Conservation (phyloP, 768 basidiomycete genomes). For the Pleurotus cornucopiae region DNA sequence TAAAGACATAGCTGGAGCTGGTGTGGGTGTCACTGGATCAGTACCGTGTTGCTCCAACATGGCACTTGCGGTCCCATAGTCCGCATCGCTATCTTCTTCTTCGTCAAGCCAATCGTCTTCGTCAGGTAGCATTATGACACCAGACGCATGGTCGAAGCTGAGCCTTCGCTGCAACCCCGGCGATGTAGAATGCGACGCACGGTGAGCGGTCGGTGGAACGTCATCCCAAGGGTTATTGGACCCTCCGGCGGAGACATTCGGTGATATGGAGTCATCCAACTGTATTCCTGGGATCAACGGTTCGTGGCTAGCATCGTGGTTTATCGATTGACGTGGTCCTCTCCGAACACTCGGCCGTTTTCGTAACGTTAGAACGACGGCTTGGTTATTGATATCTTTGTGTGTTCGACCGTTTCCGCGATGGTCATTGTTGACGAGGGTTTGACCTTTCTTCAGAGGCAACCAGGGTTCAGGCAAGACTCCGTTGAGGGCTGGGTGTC, state of each 20-base stretch:
- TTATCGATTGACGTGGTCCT: conserved; percentile 14
- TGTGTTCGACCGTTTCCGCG: conserved; percentile 30
- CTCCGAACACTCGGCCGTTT: conserved; percentile 60
- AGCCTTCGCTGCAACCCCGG: conserved; percentile 51
- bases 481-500: conserved; percentile 93
- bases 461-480: conserved; percentile 93
- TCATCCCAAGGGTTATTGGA: conserved; percentile 61
- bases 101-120: conserved; percentile 58
- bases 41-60: conserved; percentile 12
- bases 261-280: background rate
- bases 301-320: conserved; percentile 12
- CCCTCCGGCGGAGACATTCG: background rate
- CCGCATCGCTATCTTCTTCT: conserved; percentile 44
- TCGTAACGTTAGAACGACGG: conserved; percentile 79
- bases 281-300: conserved; percentile 8
- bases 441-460: conserved; percentile 81
- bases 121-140: conserved; percentile 86
- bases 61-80: conserved; percentile 34
- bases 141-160: conserved; percentile 83
- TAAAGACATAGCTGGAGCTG: background rate
- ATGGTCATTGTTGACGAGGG: conserved; percentile 56
- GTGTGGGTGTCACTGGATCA: conserved; percentile 4
- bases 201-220: conserved; percentile 26
- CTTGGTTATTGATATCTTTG: conserved; percentile 42
- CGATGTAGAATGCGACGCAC: conserved; percentile 17